These are phyloP conservation scores for Rhizophagus clarus DNA, from an alignment of 192 early-diverging fungal species.

Conservation along the genomic window DNA sequence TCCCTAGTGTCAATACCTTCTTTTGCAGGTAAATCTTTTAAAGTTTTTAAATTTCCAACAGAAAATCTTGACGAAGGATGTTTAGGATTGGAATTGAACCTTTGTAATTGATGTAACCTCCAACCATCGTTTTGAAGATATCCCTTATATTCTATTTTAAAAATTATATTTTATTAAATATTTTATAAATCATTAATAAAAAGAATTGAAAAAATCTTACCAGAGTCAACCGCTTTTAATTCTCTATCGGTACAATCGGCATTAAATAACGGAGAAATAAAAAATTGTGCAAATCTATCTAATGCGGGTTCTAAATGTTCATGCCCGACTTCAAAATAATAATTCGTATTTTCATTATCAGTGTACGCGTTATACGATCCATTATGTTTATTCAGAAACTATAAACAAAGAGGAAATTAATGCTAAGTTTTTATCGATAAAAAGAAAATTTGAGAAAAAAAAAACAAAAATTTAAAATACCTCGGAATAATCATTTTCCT, in stretches of 20 bases:
- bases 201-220: slow-evolving; percentile 33
- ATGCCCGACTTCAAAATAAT: slow-evolving; percentile 81
- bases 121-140: slow-evolving; percentile 91
- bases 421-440: background rate
- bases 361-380: slow-evolving; percentile 86
- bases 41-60: slow-evolving; percentile 87
- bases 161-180: background rate
- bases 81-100: slow-evolving; percentile 69
- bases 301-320: slow-evolving; percentile 59
- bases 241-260: slow-evolving; percentile 91
- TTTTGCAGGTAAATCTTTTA: slow-evolving; percentile 63
- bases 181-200: background rate
- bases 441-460: background rate
- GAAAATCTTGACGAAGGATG: slow-evolving; percentile 92
- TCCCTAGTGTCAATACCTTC: slow-evolving; percentile 82
- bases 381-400: slow-evolving; percentile 73
- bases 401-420: background rate
- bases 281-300: slow-evolving; percentile 88
- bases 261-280: slow-evolving; percentile 88
- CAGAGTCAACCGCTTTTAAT: slow-evolving; percentile 91
- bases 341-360: slow-evolving; percentile 78
- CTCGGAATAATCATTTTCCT: slow-evolving; percentile 78
- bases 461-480: background rate
- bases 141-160: slow-evolving; percentile 81
- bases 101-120: slow-evolving; percentile 88